These are phyloP conservation scores for Vanderwaltozyma verrucispora DNA, from an alignment of 805 yeast genomes.

Conservation along the genomic window DNA sequence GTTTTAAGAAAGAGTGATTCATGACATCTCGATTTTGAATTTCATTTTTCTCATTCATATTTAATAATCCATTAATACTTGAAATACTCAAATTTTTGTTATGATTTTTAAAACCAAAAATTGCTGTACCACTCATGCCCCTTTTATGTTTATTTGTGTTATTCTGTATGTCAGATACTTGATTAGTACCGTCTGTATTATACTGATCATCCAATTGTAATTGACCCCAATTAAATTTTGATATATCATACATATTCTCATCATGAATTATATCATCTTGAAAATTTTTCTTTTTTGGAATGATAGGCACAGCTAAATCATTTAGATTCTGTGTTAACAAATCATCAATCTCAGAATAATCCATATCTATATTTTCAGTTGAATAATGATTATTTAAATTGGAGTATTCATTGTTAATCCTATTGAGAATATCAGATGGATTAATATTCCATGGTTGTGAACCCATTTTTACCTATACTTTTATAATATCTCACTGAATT, in stretches of 20 bases:
- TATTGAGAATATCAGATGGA: not conserved
- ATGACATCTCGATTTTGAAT: not conserved
- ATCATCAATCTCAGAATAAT: constrained; percentile 44
- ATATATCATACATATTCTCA: not conserved
- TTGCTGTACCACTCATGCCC: constrained; percentile 68
- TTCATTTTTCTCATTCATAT: not conserved
- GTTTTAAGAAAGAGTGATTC: constrained; percentile 10
- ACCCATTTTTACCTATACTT: too few species aligned
- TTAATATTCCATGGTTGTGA: constrained; percentile 1
- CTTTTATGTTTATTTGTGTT: constrained; percentile 36
- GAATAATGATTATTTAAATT: not conserved
- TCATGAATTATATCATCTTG: not conserved
- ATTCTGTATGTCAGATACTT: constrained; percentile 1
- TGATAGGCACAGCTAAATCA: constrained; percentile 52
- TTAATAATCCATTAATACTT: constrained; percentile 25
- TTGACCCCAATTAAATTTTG: constrained; percentile 14
- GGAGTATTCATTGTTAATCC: not conserved
- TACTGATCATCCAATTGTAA: constrained; percentile 7
- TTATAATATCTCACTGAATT: too few species aligned
- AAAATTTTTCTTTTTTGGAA: constrained; percentile 8
- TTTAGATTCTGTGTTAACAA: constrained; percentile 47
- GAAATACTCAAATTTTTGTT: constrained; percentile 52
- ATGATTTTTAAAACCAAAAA: constrained; percentile 64
- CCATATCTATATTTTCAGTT: constrained; percentile 36
- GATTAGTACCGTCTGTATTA: constrained; percentile 5